Evolutionary conservation across 306 rosid genomes (phyloP), one percentile per base, ranked within the genome.

Genomic region (Fagus crenata): DNA sequence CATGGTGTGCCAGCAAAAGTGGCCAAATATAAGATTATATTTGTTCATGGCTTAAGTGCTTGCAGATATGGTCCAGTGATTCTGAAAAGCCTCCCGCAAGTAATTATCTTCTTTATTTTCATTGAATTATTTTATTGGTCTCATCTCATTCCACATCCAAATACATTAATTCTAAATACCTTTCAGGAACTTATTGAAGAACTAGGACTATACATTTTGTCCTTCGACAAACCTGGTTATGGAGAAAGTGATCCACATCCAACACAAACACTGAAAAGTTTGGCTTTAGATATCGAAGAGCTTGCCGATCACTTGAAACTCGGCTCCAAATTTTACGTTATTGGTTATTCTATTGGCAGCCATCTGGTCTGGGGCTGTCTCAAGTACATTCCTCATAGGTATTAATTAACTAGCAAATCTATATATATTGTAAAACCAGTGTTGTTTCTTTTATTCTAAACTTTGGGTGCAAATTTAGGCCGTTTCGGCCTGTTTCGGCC

Each of bases 231-330:
- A 78, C 74, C 87, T 67, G 90, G 86, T 4, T 84, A 86, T 81
- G 90, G 90, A 32, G 87, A 86, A 14, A 86, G 87, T 79, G 90
- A 86, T 11, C 76, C 86, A 4, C 54, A 86, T 73, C 84, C 86
- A 0, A 79, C 59, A 4, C 53, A 77, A 41, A 84, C 82, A 0
- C 4, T 56, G 1, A 73, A 79, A 33, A 81, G 87, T 58, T 67
- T 81, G 80, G 87, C 87, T 55, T 75, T 81, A 32, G 87, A 86
- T 79, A 49, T 84, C 28, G 87, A 81, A 55, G 86, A 86, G 37
- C 87, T 84, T 79, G 90, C 81, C n/a, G 86, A 86, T 81, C 76
- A 79, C 28, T 75, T 86, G 54, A 79, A 28, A 35, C 51, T 86
- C 12, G 90, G 87, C 18, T 22, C 81, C 17, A 81, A 75, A 49